Percentiles rank a stretch among this genome's conserved stretches.
Evolutionary conservation across 148 eudicot genomes (phyloP).

Genomic region (Agrostemma githago): DNA sequence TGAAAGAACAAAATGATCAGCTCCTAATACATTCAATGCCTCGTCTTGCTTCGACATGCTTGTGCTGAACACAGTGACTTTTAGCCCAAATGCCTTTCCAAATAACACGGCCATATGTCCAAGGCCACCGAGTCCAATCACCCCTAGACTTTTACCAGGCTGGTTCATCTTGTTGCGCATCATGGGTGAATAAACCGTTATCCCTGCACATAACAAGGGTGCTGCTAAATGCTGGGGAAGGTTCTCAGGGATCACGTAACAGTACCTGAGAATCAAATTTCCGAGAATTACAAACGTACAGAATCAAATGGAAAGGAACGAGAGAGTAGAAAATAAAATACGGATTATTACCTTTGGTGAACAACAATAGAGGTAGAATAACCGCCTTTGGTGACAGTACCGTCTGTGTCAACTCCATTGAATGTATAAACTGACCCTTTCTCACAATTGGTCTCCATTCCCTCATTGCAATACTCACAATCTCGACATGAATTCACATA

Average conservation of each 20-base stretch:
- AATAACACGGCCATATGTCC: conserved; percentile 83
- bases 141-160: conserved; percentile 77
- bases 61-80: conserved; percentile 78
- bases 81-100: conserved; percentile 81
- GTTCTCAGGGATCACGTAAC: conserved; percentile 56
- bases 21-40: conserved; percentile 49
- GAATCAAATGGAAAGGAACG: neutral
- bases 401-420: conserved; percentile 57
- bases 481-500: conserved; percentile 78
- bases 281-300: neutral
- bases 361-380: conserved; percentile 64
- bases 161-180: conserved; percentile 68
- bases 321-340: no score
- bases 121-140: conserved; percentile 77
- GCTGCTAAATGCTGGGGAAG: conserved; percentile 63
- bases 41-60: conserved; percentile 64
- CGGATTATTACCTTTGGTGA: conserved; percentile 47
- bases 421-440: conserved; percentile 58
- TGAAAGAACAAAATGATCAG: conserved; percentile 63
- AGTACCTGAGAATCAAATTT: conserved; percentile 44
- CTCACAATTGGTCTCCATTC: conserved; percentile 52
- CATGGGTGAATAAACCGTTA: conserved; percentile 82
- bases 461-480: conserved; percentile 65
- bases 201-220: conserved; percentile 81
- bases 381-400: conserved; percentile 73